These are phyloP conservation scores for Scedosporium aurantiacum DNA, from an alignment of 2,329 filamentous ascomycete species.

Conservation along the genomic window DNA sequence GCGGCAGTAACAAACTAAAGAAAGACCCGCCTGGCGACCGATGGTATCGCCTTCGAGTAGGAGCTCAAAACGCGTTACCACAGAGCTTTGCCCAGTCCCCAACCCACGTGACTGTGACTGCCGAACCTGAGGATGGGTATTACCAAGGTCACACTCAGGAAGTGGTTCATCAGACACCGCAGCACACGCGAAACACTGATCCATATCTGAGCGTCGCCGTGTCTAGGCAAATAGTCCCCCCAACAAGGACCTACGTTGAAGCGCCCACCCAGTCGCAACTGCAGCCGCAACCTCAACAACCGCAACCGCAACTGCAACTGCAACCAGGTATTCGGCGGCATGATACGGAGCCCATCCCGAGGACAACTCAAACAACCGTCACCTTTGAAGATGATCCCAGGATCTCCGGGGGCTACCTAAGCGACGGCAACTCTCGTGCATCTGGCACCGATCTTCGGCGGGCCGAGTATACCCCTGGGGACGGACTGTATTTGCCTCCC, in stretches of 20 bases:
- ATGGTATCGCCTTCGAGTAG: slow-evolving; percentile 30
- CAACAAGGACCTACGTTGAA: not conserved
- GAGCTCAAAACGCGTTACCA: slow-evolving; percentile 24
- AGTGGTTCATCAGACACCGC: not conserved
- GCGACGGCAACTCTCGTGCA: not conserved
- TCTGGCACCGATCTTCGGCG: not conserved
- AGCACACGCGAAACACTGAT: not conserved
- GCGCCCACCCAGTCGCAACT: not conserved
- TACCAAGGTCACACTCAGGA: not conserved
- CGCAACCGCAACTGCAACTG: not conserved
- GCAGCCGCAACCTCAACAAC: not conserved
- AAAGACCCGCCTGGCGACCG: slow-evolving; percentile 46
- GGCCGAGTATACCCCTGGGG: slow-evolving; percentile 24
- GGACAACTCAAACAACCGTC: slow-evolving; percentile 6
- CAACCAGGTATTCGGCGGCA: not conserved
- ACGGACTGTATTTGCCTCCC: slow-evolving; percentile 47
- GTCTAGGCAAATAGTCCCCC: not conserved
- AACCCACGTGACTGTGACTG: not conserved
- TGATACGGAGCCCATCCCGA: slow-evolving; percentile 4
- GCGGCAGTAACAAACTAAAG: slow-evolving; percentile 46
- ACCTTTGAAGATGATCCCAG: slow-evolving; percentile 2
- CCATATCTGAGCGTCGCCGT: not conserved
- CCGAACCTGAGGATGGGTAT: not conserved
- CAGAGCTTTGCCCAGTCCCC: not conserved
- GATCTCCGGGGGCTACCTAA: not conserved